Conservation (phyloP, 352 stramenopile genomes). For the Phytophthora citricola region DNA sequence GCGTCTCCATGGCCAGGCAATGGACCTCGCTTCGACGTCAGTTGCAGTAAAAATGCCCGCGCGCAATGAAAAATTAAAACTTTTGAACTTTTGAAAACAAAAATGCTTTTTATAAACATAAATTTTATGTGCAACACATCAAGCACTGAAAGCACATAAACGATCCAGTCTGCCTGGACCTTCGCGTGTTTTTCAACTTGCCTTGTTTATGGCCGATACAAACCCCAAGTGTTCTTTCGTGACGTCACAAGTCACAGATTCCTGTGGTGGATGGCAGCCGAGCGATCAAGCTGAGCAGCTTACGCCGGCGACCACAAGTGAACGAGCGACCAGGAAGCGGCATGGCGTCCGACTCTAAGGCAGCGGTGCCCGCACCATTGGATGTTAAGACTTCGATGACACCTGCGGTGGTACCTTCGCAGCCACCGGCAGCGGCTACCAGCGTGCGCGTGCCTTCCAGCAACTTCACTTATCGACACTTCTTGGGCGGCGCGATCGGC, state of each 20-base stretch:
- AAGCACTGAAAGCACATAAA: no score
- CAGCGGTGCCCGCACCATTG: background rate
- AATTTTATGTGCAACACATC: background rate
- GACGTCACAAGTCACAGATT: conserved; percentile 38
- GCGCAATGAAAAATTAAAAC: background rate
- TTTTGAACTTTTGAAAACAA: conserved; percentile 14
- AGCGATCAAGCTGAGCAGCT: conserved; percentile 13
- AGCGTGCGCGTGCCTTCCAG: conserved; percentile 38
- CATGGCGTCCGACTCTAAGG: conserved; percentile 23
- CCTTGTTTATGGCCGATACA: conserved; percentile 16
- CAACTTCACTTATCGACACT: conserved; percentile 66
- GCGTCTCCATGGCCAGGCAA: conserved; percentile 32
- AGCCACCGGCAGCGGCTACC: conserved; percentile 37
- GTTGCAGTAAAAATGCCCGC: conserved; percentile 4
- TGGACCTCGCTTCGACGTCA: conserved; percentile 3
- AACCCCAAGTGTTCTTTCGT: conserved; percentile 11
- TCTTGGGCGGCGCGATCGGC: conserved; percentile 76
- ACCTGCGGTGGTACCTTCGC: background rate
- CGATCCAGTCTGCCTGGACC: background rate
- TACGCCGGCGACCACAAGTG: conserved; percentile 19
- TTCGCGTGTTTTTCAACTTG: conserved; percentile 32
- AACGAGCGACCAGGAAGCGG: conserved; percentile 17
- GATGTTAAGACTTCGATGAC: conserved; percentile 3
- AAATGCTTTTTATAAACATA: background rate
- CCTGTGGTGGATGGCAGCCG: conserved; percentile 37